Evolutionary conservation across 495 filamentous ascomycete species (phyloP).

Genomic region (Aspergillus asperescens): DNA sequence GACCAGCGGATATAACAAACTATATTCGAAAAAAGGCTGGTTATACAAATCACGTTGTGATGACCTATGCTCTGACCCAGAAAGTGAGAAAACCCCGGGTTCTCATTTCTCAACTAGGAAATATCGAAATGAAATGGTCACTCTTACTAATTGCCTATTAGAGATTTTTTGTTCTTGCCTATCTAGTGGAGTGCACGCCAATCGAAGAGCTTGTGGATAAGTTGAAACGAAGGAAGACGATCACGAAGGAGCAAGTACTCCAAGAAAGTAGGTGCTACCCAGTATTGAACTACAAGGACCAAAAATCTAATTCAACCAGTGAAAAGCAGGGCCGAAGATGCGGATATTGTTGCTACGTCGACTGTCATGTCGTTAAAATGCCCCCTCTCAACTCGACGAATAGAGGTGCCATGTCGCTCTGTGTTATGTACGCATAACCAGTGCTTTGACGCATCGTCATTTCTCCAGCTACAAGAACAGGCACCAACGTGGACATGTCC

Average conservation of each 20-base stretch:
- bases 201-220: constrained; percentile 65
- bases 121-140: neutral
- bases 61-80: constrained; percentile 88
- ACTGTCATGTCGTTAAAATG: constrained; percentile 87
- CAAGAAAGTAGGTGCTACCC: constrained; percentile 67
- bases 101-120: neutral
- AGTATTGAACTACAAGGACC: neutral
- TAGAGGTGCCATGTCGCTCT: constrained; percentile 74
- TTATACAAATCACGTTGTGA: constrained; percentile 69
- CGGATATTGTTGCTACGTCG: constrained; percentile 82
- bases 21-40: constrained; percentile 61
- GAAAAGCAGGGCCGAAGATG: constrained; percentile 72
- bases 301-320: constrained; percentile 48
- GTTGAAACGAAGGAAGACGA: constrained; percentile 62
- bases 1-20: constrained; percentile 83
- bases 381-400: constrained; percentile 77
- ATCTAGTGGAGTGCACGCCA: constrained; percentile 66
- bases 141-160: constrained; percentile 28
- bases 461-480: constrained; percentile 90
- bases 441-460: constrained; percentile 93
- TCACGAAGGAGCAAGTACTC: constrained; percentile 75
- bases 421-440: constrained; percentile 80
- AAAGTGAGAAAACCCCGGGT: constrained; percentile 52
- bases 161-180: constrained; percentile 71
- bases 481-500: constrained; percentile 93